phyloP scores from a whole-genome alignment of 2,329 filamentous ascomycete species.

The Trichophyton mentagrophytes region DNA sequence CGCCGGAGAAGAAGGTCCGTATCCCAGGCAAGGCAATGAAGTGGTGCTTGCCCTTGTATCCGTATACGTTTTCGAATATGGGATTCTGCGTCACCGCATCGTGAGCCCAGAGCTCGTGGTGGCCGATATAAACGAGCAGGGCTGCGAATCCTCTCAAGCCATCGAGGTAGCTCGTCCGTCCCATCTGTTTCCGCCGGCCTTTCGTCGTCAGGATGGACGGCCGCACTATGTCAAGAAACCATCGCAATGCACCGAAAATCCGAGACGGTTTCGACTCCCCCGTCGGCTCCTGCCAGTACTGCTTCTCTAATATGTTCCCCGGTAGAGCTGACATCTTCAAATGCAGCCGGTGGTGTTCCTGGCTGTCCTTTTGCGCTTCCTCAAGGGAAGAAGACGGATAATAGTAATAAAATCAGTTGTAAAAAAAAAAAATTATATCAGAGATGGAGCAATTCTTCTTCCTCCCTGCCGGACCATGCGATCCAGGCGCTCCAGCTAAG shows the following conservation, averaged over 20 bases:
- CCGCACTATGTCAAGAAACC: conserved; percentile 14
- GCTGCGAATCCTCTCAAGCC: conserved; percentile 19
- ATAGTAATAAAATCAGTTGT: no score
- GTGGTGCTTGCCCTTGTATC: conserved; percentile 10
- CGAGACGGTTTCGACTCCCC: neutral
- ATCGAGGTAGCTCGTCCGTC: conserved; percentile 18
- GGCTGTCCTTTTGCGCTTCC: neutral
- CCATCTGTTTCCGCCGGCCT: neutral
- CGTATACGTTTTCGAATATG: conserved; percentile 7
- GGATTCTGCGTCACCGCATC: neutral
- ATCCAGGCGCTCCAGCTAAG: neutral
- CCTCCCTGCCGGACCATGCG: neutral
- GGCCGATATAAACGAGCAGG: conserved; percentile 11
- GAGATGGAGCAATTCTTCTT: neutral
- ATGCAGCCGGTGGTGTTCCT: neutral
- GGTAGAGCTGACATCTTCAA: neutral
- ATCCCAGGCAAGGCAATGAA: conserved; percentile 11
- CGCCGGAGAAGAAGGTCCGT: conserved; percentile 25
- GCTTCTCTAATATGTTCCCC: conserved; percentile 16
- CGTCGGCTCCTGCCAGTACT: conserved; percentile 14
- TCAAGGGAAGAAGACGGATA: neutral
- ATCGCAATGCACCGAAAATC: conserved; percentile 8
- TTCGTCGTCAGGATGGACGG: neutral
- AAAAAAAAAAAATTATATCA: no score
- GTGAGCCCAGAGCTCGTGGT: conserved; percentile 5